Conservation (phyloP, 1,284 basidiomycete species). For the Cryptococcus floricola region DNA sequence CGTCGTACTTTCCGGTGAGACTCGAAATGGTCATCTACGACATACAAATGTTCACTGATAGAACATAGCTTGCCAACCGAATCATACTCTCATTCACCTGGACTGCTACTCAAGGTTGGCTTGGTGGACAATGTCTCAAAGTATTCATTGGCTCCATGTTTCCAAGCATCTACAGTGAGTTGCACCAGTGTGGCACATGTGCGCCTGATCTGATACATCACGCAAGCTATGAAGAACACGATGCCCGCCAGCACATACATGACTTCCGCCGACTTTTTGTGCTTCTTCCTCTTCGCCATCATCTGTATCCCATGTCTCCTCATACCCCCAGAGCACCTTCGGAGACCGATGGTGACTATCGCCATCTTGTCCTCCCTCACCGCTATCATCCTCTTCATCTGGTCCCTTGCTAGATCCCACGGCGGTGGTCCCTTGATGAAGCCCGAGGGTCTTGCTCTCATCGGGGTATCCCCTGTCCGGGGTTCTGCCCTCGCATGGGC, state of each 20-base stretch:
- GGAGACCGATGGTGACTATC: constrained; percentile 44
- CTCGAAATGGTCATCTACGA: neutral
- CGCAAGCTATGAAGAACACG: constrained; percentile 21
- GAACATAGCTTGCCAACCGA: constrained; percentile 20
- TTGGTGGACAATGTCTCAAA: constrained; percentile 48
- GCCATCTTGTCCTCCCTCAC: constrained; percentile 36
- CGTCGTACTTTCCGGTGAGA: constrained; percentile 24
- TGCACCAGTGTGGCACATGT: neutral
- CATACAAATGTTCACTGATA: neutral
- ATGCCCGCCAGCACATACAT: constrained; percentile 33
- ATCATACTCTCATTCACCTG: constrained; percentile 35
- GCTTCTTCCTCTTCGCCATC: constrained; percentile 47
- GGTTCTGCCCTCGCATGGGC: constrained; percentile 45
- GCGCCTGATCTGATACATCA: neutral
- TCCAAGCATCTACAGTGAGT: constrained; percentile 35
- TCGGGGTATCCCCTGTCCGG: constrained; percentile 19
- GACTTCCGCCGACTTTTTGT: constrained; percentile 42
- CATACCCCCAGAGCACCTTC: constrained; percentile 41
- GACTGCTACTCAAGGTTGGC: constrained; percentile 35
- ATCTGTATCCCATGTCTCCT: constrained; percentile 42
- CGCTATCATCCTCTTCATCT: constrained; percentile 43
- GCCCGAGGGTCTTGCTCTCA: constrained; percentile 25
- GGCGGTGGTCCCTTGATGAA: constrained; percentile 46
- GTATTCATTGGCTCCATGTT: constrained; percentile 42
- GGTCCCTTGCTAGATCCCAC: constrained; percentile 39